phyloP scores from a whole-genome alignment of 768 basidiomycete species.

The Collybia sp. region DNA sequence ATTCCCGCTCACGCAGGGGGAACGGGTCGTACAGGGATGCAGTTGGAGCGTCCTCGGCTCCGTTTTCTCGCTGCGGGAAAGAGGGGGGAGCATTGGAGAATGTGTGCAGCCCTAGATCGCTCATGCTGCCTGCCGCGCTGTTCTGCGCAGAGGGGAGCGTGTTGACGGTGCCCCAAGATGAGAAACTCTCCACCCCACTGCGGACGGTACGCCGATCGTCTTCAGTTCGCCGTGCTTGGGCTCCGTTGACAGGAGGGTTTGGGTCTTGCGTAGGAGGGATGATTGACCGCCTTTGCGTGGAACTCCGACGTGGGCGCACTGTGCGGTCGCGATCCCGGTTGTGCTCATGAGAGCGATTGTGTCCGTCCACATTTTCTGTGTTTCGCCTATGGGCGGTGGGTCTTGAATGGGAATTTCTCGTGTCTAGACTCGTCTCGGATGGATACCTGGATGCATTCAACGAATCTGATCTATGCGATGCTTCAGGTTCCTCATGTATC shows the following conservation, averaged over 20 bases:
- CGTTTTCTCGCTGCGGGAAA: not conserved
- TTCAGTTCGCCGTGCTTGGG: not conserved
- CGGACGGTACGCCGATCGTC: not conserved
- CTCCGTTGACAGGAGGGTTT: not conserved
- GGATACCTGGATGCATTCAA: too few relatives aligned
- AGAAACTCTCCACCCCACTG: not conserved
- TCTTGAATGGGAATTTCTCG: too few relatives aligned
- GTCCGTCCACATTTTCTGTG: not conserved
- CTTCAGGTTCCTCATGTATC: too few relatives aligned
- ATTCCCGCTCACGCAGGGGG: not conserved
- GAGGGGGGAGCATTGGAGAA: not conserved
- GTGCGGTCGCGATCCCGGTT: not conserved
- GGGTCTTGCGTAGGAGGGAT: not conserved
- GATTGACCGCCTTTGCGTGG: not conserved
- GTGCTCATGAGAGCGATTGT: not conserved
- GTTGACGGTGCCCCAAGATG: constrained; percentile 29
- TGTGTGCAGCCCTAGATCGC: constrained; percentile 23
- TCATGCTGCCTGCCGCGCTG: constrained; percentile 2
- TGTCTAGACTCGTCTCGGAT: too few relatives aligned
- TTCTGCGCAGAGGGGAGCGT: constrained; percentile 11
- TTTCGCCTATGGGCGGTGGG: not conserved
- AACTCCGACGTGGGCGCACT: not conserved
- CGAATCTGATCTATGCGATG: too few relatives aligned
- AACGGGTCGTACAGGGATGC: not conserved
- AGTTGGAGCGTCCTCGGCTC: not conserved